Evolutionary conservation across 192 early-diverging fungal species (phyloP).

Genomic region (Martensiomyces pterosporus): DNA sequence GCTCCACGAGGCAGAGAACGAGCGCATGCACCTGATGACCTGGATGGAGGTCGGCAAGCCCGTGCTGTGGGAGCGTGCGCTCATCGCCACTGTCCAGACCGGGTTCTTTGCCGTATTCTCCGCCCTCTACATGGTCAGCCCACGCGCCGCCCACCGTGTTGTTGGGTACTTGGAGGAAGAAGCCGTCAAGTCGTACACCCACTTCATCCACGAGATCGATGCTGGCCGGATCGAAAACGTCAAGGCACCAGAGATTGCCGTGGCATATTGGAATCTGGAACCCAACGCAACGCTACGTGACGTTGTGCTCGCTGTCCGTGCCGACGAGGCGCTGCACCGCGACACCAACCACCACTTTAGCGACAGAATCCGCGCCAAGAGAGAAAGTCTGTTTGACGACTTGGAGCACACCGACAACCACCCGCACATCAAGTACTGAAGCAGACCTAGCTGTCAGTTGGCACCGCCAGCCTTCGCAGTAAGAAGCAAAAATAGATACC

Average conservation of each 20-base stretch:
- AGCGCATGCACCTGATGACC: constrained; percentile 69
- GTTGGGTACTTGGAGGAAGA: constrained; percentile 93
- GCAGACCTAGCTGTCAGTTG: too few species aligned
- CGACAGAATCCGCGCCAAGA: constrained; percentile 54
- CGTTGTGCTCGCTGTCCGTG: constrained; percentile 79
- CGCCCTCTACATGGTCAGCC: constrained; percentile 75
- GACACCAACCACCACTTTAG: constrained; percentile 89
- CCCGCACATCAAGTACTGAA: constrained; percentile 32
- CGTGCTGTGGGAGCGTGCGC: constrained; percentile 54
- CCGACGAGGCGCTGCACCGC: constrained; percentile 86
- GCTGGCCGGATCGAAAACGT: constrained; percentile 63
- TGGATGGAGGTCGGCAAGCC: constrained; percentile 75
- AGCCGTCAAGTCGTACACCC: constrained; percentile 87
- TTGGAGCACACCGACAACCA: constrained; percentile 27
- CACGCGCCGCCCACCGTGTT: constrained; percentile 79
- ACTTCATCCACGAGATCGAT: constrained; percentile 83
- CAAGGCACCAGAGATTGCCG: constrained; percentile 80
- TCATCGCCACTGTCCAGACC: constrained; percentile 77
- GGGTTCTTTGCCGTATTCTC: constrained; percentile 91
- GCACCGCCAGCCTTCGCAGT: too few species aligned
- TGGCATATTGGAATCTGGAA: constrained; percentile 79
- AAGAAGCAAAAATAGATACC: too few species aligned
- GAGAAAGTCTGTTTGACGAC: constrained; percentile 54
- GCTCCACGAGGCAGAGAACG: constrained; percentile 91
- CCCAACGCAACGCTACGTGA: constrained; percentile 69